These are phyloP conservation scores for Aspergillus neotritici DNA, from an alignment of 2,329 filamentous ascomycete genomes.

Conservation along the genomic window DNA sequence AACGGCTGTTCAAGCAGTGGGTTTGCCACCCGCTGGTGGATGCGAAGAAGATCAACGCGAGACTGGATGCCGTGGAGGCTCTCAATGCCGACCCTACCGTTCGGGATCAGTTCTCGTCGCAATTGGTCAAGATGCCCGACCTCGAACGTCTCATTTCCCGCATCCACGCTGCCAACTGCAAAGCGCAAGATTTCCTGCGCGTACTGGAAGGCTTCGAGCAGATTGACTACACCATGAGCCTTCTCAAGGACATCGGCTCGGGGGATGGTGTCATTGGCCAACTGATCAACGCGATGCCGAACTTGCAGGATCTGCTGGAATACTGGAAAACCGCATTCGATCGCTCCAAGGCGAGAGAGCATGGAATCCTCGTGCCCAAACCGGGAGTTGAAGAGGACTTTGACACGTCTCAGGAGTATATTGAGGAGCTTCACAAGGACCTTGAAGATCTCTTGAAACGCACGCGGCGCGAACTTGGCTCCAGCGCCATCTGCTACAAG, in stretches of 20 bases:
- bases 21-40: slow-evolving; percentile 92
- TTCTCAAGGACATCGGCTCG: slow-evolving; percentile 68
- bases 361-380: slow-evolving; percentile 78
- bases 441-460: slow-evolving; percentile 66
- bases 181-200: slow-evolving; percentile 83
- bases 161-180: slow-evolving; percentile 87
- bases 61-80: slow-evolving; percentile 88
- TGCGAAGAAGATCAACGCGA: slow-evolving; percentile 80
- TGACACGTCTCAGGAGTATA: slow-evolving; percentile 71
- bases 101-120: slow-evolving; percentile 80
- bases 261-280: slow-evolving; percentile 79
- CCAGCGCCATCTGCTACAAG: slow-evolving; percentile 65
- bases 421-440: slow-evolving; percentile 68
- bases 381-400: slow-evolving; percentile 87
- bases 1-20: slow-evolving; percentile 93
- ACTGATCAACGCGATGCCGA: slow-evolving; percentile 77
- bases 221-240: slow-evolving; percentile 86
- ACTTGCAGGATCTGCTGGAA: slow-evolving; percentile 65
- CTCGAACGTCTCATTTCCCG: slow-evolving; percentile 90
- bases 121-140: slow-evolving; percentile 87
- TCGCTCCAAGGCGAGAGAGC: slow-evolving; percentile 67
- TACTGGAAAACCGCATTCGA: slow-evolving; percentile 94
- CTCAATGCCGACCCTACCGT: slow-evolving; percentile 76
- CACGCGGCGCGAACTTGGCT: slow-evolving; percentile 68
- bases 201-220: slow-evolving; percentile 96